Conservation (phyloP, 106 monocot genomes). For the Allium sativum region DNA sequence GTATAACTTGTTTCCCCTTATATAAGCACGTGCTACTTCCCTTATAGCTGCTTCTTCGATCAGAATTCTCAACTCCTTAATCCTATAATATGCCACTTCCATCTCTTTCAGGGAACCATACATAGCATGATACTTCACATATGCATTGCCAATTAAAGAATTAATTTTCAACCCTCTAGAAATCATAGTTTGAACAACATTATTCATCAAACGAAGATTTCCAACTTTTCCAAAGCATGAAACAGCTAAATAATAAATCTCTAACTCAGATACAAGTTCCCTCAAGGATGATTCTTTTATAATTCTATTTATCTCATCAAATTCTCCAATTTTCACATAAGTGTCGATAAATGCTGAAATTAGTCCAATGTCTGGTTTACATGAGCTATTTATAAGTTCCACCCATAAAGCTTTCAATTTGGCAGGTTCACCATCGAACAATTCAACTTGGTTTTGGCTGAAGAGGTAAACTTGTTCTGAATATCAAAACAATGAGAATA, state of each 20-base stretch:
- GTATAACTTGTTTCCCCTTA: slow-evolving; percentile 51
- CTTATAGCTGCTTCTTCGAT: slow-evolving; percentile 57
- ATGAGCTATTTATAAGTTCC: slow-evolving; percentile 63
- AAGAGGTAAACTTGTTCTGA: too few species aligned
- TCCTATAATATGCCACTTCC: slow-evolving; percentile 52
- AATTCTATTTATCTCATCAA: slow-evolving; percentile 38
- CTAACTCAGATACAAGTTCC: slow-evolving; percentile 14
- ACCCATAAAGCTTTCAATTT: slow-evolving; percentile 36
- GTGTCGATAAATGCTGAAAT: slow-evolving; percentile 35
- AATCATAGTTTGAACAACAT: slow-evolving; percentile 41
- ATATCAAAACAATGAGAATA: too few species aligned
- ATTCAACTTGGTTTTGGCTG: too few species aligned
- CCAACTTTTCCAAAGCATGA: slow-evolving; percentile 69
- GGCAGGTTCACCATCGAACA: too few species aligned
- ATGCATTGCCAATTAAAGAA: slow-evolving; percentile 51
- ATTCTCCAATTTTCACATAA: slow-evolving; percentile 36
- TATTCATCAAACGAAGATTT: slow-evolving; percentile 63
- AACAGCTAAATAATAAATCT: slow-evolving; percentile 44
- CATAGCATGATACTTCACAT: slow-evolving; percentile 39
- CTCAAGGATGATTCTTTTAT: slow-evolving; percentile 33
- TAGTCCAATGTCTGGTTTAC: slow-evolving; percentile 23
- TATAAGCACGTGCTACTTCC: slow-evolving; percentile 54
- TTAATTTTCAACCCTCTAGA: slow-evolving; percentile 61
- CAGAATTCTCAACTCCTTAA: slow-evolving; percentile 58
- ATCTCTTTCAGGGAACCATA: slow-evolving; percentile 57